Base-by-base conservation (phyloP, 2,329 filamentous ascomycete genomes). In the Alternaria infectoria region DNA sequence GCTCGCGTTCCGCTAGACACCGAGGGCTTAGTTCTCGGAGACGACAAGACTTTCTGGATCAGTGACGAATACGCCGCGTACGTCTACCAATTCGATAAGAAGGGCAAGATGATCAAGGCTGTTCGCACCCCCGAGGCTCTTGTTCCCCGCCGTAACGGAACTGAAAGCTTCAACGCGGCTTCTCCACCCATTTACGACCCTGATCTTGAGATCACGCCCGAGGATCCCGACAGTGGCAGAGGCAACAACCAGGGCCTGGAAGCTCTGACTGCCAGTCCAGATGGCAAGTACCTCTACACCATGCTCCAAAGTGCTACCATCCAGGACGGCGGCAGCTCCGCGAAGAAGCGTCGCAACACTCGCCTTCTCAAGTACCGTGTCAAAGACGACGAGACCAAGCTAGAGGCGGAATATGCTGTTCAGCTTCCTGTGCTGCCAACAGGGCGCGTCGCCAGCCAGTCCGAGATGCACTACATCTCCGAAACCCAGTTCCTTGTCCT, bases 161-260 rank as follows among this genome's bases (percentile, higher is more conserved):
- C 79, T 11, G 81, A 86, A 45, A 81, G 86, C 69, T 93, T 92
- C 83, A 87, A 85, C 55, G 86, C 90, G 11, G 84, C 89, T 69
- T 89, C 86, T 12, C 86, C 90, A 1, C 89, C 89, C 4, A 81
- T 86, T 52, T 91, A 90, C 72, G 76, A 88, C 56, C 81, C 82
- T 0, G 75, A 83, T 13, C 73, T 83, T 15, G 74, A 79, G 10
- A 83, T 87, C 3, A 78, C 76, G 3, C 90, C 90, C 0, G 82
- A 80, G 13, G 83, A 90, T 66, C 87, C 89, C 0, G 82, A 84
- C 2, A 85, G 85, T 1, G 91, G 91, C 12, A 86, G 91, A 19
- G 82, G 85, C 58, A 92, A 93, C 77, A 93, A 93, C 77, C 90
- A 92, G 74, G 90, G 91, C n/a, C 87, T 93, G 52, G 91, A 93